Percentiles rank a stretch among this genome's conserved stretches.
These are phyloP conservation scores for Acacia pycnantha DNA, from an alignment of 331 rosid species.

Conservation along the genomic window DNA sequence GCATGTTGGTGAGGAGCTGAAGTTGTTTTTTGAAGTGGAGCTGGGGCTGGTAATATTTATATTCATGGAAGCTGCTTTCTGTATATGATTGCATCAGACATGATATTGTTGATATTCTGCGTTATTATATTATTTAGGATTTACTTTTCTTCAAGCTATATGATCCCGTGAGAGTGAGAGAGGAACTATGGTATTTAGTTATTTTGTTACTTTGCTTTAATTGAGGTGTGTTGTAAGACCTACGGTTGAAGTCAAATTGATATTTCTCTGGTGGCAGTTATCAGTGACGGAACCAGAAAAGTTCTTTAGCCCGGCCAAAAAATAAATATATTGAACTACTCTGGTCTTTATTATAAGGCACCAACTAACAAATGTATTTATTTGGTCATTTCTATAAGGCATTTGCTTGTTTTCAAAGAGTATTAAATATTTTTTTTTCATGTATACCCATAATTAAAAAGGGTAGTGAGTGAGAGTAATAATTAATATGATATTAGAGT, in stretches of 20 bases:
- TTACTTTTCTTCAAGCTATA: slow-evolving; percentile 85
- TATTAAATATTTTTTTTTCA: no score
- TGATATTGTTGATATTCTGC: background rate
- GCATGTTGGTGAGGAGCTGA: background rate
- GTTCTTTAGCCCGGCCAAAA: no score
- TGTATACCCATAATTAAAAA: no score
- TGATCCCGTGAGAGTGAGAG: slow-evolving; percentile 82
- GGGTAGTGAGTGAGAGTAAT: no score
- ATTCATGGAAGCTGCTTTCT: background rate
- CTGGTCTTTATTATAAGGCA: no score
- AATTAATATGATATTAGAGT: no score
- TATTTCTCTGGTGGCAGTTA: slow-evolving; percentile 49
- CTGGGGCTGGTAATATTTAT: background rate
- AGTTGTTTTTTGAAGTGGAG: background rate
- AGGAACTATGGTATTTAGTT: slow-evolving; percentile 65
- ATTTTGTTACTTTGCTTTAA: slow-evolving; percentile 15
- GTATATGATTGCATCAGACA: background rate
- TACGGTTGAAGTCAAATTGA: slow-evolving; percentile 23
- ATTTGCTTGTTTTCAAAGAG: no score
- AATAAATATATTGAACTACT: no score
- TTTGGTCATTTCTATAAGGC: no score
- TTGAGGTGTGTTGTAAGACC: slow-evolving; percentile 7
- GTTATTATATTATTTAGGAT: background rate
- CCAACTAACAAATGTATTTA: no score
- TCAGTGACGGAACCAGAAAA: no score